These are phyloP conservation scores for Pestalotiopsis sp. DNA, from an alignment of 2,329 filamentous ascomycete species.

Conservation along the genomic window DNA sequence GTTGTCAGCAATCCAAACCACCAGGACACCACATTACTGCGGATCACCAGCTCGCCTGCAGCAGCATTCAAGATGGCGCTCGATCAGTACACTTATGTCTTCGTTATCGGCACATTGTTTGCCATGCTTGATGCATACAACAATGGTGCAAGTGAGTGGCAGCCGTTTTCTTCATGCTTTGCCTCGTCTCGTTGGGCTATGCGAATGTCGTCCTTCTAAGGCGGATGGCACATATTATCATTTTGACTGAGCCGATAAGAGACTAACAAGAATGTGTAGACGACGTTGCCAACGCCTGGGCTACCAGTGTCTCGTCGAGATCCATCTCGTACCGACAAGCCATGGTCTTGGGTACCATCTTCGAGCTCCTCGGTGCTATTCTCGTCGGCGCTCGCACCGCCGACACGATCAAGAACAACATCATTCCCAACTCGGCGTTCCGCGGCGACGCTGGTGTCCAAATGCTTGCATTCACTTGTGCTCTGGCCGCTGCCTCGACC, in stretches of 20 bases:
- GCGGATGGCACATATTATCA: not conserved
- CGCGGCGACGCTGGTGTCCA: slow-evolving; percentile 64
- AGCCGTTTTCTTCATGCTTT: not conserved
- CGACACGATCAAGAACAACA: slow-evolving; percentile 80
- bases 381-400: slow-evolving; percentile 71
- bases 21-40: slow-evolving; percentile 2
- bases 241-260: not conserved
- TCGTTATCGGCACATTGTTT: slow-evolving; percentile 76
- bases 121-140: slow-evolving; percentile 78
- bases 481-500: slow-evolving; percentile 64
- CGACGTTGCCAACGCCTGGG: slow-evolving; percentile 85
- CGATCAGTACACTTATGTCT: slow-evolving; percentile 70
- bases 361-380: slow-evolving; percentile 70
- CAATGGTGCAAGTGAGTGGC: slow-evolving; percentile 73
- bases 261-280: slow-evolving; percentile 44
- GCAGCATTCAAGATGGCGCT: slow-evolving; percentile 52
- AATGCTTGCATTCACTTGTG: slow-evolving; percentile 69
- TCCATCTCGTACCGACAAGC: slow-evolving; percentile 73
- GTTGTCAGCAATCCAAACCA: slow-evolving; percentile 3
- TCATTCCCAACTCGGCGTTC: slow-evolving; percentile 66
- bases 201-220: too few relatives aligned
- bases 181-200: not conserved
- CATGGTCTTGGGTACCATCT: slow-evolving; percentile 67
- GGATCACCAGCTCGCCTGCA: slow-evolving; percentile 3
- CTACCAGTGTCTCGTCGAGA: slow-evolving; percentile 79